Evolutionary conservation across 1,139 yeast species (phyloP).

Genomic region (Kodamaea sp.): DNA sequence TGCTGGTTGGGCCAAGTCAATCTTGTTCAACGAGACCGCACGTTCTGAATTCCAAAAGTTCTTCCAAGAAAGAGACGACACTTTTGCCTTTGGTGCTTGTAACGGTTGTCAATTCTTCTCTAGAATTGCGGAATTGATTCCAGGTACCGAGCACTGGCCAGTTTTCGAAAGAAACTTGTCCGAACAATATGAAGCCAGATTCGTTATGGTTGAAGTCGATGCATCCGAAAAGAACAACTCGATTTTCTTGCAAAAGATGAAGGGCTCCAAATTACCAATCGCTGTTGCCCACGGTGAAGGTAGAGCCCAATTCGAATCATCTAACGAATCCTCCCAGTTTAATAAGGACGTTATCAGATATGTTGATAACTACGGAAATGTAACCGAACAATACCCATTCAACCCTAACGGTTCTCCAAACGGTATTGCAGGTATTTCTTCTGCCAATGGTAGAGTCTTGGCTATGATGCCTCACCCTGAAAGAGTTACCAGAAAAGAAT

Average conservation of each 20-base stretch:
- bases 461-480: conserved; percentile 99
- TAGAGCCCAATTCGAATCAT: conserved; percentile 64
- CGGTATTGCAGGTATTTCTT: conserved; percentile 89
- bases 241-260: conserved; percentile 85
- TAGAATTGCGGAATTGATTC: conserved; percentile 81
- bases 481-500: conserved; percentile 81
- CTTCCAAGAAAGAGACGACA: conserved; percentile 82
- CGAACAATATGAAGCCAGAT: conserved; percentile 97
- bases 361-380: conserved; percentile 86
- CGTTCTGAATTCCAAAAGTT: conserved; percentile 73
- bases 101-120: conserved; percentile 98
- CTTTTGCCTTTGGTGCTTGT: conserved; percentile 99
- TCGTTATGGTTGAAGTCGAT: conserved; percentile 79
- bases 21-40: conserved; percentile 77
- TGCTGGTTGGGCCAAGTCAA: conserved; percentile 98
- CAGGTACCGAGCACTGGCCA: conserved; percentile 98
- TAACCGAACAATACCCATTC: conserved; percentile 80
- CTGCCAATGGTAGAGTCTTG: conserved; percentile 89
- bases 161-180: conserved; percentile 85
- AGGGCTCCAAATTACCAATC: conserved; percentile 87
- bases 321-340: conserved; percentile 43
- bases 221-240: conserved; percentile 47
- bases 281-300: conserved; percentile 99
- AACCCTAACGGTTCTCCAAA: conserved; percentile 96
- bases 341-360: conserved; percentile 59